phyloP scores from a whole-genome alignment of 2,329 filamentous ascomycete genomes.

The Immersiporthe knoxdaviesiana region DNA sequence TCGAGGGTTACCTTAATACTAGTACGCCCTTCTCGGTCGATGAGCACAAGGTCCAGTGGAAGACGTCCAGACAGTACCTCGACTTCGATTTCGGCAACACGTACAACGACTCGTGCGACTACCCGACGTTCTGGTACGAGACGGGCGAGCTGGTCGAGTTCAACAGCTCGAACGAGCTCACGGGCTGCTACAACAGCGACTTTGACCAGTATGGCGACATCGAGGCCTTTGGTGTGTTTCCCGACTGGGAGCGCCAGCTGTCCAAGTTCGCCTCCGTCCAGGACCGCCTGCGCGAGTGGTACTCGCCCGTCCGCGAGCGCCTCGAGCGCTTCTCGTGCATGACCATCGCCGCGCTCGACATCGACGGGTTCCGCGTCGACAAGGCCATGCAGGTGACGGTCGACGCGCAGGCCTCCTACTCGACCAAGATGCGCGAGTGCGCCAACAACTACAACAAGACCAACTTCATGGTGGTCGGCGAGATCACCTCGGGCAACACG shows the following conservation, averaged over 20 bases:
- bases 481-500: constrained; percentile 64
- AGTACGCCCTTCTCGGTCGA: constrained; percentile 57
- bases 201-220: constrained; percentile 66
- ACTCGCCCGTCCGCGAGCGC: constrained; percentile 58
- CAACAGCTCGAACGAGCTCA: constrained; percentile 48
- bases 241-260: constrained; percentile 65
- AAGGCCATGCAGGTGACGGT: constrained; percentile 64
- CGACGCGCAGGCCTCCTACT: constrained; percentile 62
- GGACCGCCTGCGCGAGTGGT: constrained; percentile 67
- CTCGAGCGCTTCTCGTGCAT: constrained; percentile 65
- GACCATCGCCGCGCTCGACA: constrained; percentile 62
- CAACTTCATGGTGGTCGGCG: constrained; percentile 67
- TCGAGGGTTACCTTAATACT: constrained; percentile 60
- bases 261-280: constrained; percentile 69
- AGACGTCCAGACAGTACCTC: constrained; percentile 54
- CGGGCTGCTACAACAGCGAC: constrained; percentile 62
- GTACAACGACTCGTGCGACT: constrained; percentile 56
- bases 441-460: constrained; percentile 58
- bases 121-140: constrained; percentile 64
- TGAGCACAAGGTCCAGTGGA: constrained; percentile 62
- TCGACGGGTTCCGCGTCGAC: constrained; percentile 68
- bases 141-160: constrained; percentile 54
- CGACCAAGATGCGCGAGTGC: constrained; percentile 57
- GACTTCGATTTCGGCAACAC: constrained; percentile 60
- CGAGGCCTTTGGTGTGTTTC: constrained; percentile 64